Base-by-base conservation (phyloP, 2,329 filamentous ascomycete genomes). In the Colletotrichum caudatum region DNA sequence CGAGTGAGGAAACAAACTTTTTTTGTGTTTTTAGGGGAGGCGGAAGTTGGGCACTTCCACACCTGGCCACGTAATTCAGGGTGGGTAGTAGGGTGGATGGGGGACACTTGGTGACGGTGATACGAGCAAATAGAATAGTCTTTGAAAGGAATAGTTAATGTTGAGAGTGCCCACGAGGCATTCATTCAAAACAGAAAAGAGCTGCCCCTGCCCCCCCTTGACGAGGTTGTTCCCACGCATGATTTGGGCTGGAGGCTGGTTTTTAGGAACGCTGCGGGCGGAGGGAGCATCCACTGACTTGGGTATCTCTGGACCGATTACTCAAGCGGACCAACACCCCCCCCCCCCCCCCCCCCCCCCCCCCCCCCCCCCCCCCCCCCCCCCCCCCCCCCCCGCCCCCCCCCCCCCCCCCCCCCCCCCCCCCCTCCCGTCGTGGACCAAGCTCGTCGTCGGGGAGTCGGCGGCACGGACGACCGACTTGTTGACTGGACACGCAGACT, bases 121-220 rank as follows among this genome's bases (percentile, higher is more conserved):
- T 11, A 57, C 51, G 64, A 68, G 39, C n/a, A 44, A 46, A 37
- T 58, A 66, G 66, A 51, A 71, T 39, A 56, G 59, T 33, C 29
- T 71, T 70, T 33, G 41, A 44, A 50, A 39, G 44, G 29, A 54
- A 57, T 69, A 64, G 59, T 59, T 69, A 71, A 71, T 71, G 69
- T 41, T 44, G 35, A 71, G 37, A 56, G 46, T 60, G 69, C 65
- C 65, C 54, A 48, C 46, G 59, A 59, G 59, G 69, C 46, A 54
- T 41, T 37, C 29, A 60, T 58, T 29, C 39, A 9, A 54, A 48
- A 48, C 44, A 23, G 26, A 9, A 18, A n/a, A 29, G 3, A 16
- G 18, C 44, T 46, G 23, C 6, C 2, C 7, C n/a, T 18, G 5
- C n/a, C 9, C 23, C 33, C 39, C 37, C 29, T n/a, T 5, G 44